Evolutionary conservation across 305 asterid genomes (phyloP).

Genomic region (Fraxinus angustifolia): DNA sequence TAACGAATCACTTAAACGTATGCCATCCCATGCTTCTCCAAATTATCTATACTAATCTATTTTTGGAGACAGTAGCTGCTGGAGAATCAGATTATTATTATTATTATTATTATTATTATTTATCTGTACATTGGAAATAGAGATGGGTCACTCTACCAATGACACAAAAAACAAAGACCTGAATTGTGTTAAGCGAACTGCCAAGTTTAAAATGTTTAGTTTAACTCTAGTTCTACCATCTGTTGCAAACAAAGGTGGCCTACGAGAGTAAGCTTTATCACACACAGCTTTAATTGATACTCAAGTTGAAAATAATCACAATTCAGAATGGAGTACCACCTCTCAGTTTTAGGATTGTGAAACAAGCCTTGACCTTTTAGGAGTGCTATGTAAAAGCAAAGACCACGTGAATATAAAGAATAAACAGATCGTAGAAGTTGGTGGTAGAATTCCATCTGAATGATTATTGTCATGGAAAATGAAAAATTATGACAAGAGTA

Average conservation of each 20-base stretch:
- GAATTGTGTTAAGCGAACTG: neutral
- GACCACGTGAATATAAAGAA: neutral
- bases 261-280: neutral
- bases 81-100: neutral
- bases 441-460: neutral
- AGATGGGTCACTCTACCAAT: neutral
- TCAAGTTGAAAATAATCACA: neutral
- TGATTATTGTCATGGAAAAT: slow-evolving; percentile 4
- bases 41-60: neutral
- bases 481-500: neutral
- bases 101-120: too few species aligned
- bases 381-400: neutral
- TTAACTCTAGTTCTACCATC: slow-evolving; percentile 1
- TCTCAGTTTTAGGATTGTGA: neutral
- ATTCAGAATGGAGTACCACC: neutral
- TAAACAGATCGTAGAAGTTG: neutral
- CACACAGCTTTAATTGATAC: neutral
- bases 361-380: slow-evolving; percentile 5
- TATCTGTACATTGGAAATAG: neutral
- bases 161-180: neutral
- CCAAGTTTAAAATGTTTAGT: neutral
- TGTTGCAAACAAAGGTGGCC: neutral
- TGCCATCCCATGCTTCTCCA: neutral
- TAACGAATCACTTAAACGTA: neutral
- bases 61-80: slow-evolving; percentile 1